Conservation (phyloP, 441 rosid species). For the Populus hybrid region DNA sequence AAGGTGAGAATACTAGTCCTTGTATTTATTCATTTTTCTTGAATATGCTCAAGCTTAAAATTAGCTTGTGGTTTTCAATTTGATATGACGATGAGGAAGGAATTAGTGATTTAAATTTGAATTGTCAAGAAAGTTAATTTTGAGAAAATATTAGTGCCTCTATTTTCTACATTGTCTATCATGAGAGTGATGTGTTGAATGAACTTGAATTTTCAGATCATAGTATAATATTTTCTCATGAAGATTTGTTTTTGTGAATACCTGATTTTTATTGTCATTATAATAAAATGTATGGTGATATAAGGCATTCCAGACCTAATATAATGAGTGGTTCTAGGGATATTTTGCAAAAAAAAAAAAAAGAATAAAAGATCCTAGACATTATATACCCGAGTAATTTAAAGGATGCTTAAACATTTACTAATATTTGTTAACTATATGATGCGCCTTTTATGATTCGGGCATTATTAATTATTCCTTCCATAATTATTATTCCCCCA, state of each 20-base stretch:
- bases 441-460: neutral
- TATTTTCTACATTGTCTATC: neutral
- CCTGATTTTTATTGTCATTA: neutral
- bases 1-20: slow-evolving; percentile 56
- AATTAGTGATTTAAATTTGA: neutral
- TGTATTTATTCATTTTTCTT: neutral
- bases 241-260: neutral
- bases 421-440: neutral
- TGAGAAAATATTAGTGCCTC: neutral
- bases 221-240: neutral
- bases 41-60: neutral
- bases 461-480: neutral
- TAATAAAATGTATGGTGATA: neutral
- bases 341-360: neutral
- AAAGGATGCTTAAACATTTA: neutral
- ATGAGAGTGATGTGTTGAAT: neutral
- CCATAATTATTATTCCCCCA: neutral
- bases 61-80: neutral
- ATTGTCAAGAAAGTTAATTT: neutral
- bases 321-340: neutral
- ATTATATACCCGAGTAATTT: neutral
- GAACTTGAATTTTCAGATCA: neutral
- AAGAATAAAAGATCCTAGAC: neutral
- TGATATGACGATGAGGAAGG: neutral
- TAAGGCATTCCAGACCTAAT: neutral